Percentiles rank a stretch among this genome's conserved stretches.
Conservation (phyloP, 768 basidiomycete species). For the Rhizopogon rudus region DNA sequence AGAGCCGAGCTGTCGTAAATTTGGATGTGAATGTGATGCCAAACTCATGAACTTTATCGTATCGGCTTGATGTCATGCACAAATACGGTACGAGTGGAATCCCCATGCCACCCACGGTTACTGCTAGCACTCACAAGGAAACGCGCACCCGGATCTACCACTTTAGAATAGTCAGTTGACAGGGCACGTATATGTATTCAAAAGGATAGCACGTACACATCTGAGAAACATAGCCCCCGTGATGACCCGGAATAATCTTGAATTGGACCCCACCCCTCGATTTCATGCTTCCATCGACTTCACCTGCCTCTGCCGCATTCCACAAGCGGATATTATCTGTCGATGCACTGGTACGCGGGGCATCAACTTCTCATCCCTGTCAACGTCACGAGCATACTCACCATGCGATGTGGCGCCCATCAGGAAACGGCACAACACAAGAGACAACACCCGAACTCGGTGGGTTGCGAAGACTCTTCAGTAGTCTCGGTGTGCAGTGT, state of each 20-base stretch:
- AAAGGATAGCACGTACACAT: constrained; percentile 61
- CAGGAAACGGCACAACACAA: constrained; percentile 87
- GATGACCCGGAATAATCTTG: constrained; percentile 94
- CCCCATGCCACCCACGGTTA: constrained; percentile 91
- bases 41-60: constrained; percentile 21
- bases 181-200: constrained; percentile 5
- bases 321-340: constrained; percentile 91
- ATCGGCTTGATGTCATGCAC: constrained; percentile 77
- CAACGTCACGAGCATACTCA: constrained; percentile 33
- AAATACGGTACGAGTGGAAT: constrained; percentile 84
- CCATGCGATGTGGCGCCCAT: constrained; percentile 90
- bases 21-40: constrained; percentile 2
- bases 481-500: constrained; percentile 61
- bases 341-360: constrained; percentile 58
- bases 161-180: constrained; percentile 39
- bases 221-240: constrained; percentile 90
- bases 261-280: constrained; percentile 73
- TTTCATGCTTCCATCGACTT: constrained; percentile 58
- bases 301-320: constrained; percentile 80
- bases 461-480: constrained; percentile 84
- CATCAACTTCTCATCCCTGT: constrained; percentile 16
- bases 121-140: constrained; percentile 92
- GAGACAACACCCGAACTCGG: constrained; percentile 87
- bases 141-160: constrained; percentile 77
- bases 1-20: constrained; percentile 18